These are phyloP conservation scores for Xerocomus subilludens DNA, from an alignment of 1,284 basidiomycete genomes.

Conservation along the genomic window DNA sequence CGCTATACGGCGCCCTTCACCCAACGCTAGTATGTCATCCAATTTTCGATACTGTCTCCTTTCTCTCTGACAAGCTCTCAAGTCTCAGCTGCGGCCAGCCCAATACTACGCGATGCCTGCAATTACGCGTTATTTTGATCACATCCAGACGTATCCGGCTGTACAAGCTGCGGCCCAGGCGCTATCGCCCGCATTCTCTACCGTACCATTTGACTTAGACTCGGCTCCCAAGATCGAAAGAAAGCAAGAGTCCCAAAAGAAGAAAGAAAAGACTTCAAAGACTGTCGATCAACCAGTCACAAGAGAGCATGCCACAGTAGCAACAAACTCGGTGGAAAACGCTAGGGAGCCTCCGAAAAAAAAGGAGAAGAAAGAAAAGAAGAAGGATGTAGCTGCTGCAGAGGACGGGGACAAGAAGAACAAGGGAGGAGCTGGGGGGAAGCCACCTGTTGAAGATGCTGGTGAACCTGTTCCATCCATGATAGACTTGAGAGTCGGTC, in stretches of 20 bases:
- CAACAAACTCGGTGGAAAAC: conserved; percentile 45
- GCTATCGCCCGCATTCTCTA: conserved; percentile 67
- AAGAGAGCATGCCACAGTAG: conserved; percentile 46
- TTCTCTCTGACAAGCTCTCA: conserved; percentile 34
- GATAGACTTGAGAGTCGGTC: conserved; percentile 93
- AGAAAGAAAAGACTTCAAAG: conserved; percentile 81
- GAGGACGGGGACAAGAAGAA: conserved; percentile 60
- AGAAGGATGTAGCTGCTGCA: conserved; percentile 63
- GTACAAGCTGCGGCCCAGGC: conserved; percentile 68
- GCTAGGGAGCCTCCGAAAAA: conserved; percentile 56
- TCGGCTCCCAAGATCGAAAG: conserved; percentile 80
- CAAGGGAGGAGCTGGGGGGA: conserved; percentile 56
- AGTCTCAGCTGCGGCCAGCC: conserved; percentile 74
- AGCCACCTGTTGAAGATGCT: conserved; percentile 67
- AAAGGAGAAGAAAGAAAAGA: conserved; percentile 63
- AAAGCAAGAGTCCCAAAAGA: conserved; percentile 78
- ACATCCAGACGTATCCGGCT: conserved; percentile 79
- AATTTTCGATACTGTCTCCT: neutral
- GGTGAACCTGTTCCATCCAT: conserved; percentile 89
- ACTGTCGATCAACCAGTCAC: conserved; percentile 52
- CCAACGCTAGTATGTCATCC: conserved; percentile 72
- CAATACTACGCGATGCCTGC: conserved; percentile 83
- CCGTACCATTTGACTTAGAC: conserved; percentile 77
- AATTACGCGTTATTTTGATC: conserved; percentile 92
- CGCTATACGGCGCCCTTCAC: conserved; percentile 85